Conservation (phyloP, 306 rosid species). For the Cercis canadensis region DNA sequence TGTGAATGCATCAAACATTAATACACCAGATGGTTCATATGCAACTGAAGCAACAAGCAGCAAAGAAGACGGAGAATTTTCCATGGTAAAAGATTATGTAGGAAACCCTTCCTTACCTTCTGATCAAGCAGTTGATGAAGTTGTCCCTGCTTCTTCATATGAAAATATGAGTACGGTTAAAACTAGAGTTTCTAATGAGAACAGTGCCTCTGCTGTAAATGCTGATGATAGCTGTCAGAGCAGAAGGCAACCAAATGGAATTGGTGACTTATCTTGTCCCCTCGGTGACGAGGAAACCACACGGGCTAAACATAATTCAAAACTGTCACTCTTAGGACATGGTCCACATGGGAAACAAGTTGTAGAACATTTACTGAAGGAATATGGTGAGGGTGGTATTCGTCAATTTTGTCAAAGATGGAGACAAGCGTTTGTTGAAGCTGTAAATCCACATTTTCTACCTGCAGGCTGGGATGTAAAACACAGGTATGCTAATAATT, state of each 20-base stretch:
- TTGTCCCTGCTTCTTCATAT: slow-evolving; percentile 37
- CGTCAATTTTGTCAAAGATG: slow-evolving; percentile 83
- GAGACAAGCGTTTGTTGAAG: slow-evolving; percentile 89
- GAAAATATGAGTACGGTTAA: slow-evolving; percentile 32
- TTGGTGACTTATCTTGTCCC: slow-evolving; percentile 29
- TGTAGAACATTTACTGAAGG: slow-evolving; percentile 77
- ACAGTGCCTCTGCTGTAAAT: slow-evolving; percentile 35
- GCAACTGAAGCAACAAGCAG: slow-evolving; percentile 28
- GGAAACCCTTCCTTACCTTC: slow-evolving; percentile 43
- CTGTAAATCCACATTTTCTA: slow-evolving; percentile 83
- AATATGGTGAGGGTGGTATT: slow-evolving; percentile 78
- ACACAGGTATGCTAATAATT: slow-evolving; percentile 72
- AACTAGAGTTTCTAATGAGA: slow-evolving; percentile 34
- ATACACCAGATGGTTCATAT: slow-evolving; percentile 39
- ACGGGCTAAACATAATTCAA: slow-evolving; percentile 56
- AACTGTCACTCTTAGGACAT: slow-evolving; percentile 85
- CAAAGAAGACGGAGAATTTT: slow-evolving; percentile 38
- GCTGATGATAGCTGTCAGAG: slow-evolving; percentile 36
- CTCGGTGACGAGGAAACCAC: slow-evolving; percentile 39
- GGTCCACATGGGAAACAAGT: slow-evolving; percentile 96
- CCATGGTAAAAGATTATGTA: slow-evolving; percentile 34
- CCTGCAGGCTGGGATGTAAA: slow-evolving; percentile 93
- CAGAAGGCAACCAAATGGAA: slow-evolving; percentile 43
- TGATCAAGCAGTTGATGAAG: slow-evolving; percentile 46
- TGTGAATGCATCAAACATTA: slow-evolving; percentile 38